Conservation (phyloP, 805 yeast genomes). For the Barnettozyma populi region DNA sequence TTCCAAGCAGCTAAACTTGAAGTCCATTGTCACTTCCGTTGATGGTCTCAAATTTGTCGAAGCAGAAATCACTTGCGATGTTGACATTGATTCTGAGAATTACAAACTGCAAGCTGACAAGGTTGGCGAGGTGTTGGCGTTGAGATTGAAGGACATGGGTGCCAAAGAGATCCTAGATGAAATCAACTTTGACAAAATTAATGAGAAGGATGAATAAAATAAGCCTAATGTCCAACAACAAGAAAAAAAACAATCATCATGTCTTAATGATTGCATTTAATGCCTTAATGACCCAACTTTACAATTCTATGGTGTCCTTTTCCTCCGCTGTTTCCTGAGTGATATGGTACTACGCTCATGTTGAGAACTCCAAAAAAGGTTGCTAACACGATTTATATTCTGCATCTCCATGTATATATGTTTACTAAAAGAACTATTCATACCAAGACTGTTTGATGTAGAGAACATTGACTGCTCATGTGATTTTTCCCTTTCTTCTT, state of each 20-base stretch:
- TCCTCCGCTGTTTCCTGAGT: neutral
- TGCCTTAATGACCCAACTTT: conserved; percentile 2
- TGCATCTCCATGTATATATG: neutral
- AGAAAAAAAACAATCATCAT: neutral
- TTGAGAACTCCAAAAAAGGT: neutral
- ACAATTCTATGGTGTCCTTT: neutral
- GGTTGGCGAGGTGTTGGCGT: conserved; percentile 69
- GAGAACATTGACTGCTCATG: too few species aligned
- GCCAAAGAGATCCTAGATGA: conserved; percentile 78
- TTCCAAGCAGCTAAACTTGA: conserved; percentile 44
- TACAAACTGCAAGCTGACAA: conserved; percentile 58
- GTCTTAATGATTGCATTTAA: neutral
- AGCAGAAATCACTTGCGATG: conserved; percentile 33
- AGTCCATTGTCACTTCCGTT: conserved; percentile 75
- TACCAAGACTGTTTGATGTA: neutral
- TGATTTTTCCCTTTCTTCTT: too few species aligned
- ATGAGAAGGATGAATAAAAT: conserved; percentile 29
- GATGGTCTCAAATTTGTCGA: conserved; percentile 75
- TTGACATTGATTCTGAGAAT: conserved; percentile 22
- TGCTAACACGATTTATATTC: neutral
- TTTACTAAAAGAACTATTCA: neutral
- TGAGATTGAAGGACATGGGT: conserved; percentile 61
- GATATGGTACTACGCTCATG: neutral
- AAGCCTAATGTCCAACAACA: neutral
- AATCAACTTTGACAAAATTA: conserved; percentile 65